Evolutionary conservation across 176 grass and related monocot genomes (phyloP).

Genomic region (Oryza punctata): DNA sequence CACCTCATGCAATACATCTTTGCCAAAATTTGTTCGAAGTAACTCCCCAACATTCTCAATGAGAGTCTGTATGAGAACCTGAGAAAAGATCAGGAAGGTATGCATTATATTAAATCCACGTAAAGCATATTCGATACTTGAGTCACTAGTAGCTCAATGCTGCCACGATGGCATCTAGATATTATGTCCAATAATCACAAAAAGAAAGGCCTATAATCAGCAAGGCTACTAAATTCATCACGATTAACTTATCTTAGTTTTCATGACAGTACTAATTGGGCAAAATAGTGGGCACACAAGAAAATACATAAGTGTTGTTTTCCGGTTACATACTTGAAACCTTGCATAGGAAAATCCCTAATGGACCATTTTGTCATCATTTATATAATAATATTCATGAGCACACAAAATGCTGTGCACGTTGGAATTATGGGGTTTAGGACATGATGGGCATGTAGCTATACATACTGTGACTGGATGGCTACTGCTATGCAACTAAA

Average conservation of each 20-base stretch:
- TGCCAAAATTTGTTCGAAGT: slow-evolving; percentile 82
- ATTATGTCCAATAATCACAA: neutral
- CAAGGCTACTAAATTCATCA: neutral
- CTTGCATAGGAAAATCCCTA: neutral
- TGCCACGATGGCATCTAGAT: neutral
- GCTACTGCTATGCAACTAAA: slow-evolving; percentile 2
- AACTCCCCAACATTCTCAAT: slow-evolving; percentile 69
- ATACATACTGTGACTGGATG: neutral
- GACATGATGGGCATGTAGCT: neutral
- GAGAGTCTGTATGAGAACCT: slow-evolving; percentile 71
- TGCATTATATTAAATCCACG: neutral
- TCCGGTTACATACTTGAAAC: neutral
- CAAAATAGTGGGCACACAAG: neutral
- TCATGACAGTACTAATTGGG: neutral
- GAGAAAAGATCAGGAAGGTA: slow-evolving; percentile 4
- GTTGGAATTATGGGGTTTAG: neutral
- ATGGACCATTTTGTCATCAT: neutral
- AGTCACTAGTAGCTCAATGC: neutral
- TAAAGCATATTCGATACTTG: neutral
- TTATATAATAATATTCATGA: neutral
- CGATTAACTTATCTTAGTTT: neutral
- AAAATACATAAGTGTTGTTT: neutral
- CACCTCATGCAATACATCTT: slow-evolving; percentile 89
- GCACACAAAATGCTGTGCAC: neutral
- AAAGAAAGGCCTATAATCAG: neutral